Evolutionary conservation across 2,329 filamentous ascomycete species (phyloP).

Genomic region (Pseudopithomyces maydicus): DNA sequence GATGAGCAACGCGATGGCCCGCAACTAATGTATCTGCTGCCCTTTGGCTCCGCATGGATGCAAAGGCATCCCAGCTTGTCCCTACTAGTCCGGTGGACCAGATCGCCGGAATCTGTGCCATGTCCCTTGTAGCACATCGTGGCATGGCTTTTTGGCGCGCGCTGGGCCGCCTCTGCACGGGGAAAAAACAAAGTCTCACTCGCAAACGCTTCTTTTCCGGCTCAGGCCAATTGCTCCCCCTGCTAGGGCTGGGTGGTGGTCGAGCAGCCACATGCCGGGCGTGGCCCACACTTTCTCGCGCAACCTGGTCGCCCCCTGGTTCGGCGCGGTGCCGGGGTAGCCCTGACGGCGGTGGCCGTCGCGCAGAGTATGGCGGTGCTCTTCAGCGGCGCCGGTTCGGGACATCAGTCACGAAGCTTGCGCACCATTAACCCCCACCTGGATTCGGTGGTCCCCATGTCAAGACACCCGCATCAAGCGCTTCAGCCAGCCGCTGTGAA

Average conservation of each 20-base stretch:
- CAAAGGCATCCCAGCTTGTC: slow-evolving; percentile 21
- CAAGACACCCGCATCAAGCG: slow-evolving; percentile 9
- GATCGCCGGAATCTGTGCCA: slow-evolving; percentile 46
- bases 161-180: slow-evolving; percentile 29
- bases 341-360: slow-evolving; percentile 31
- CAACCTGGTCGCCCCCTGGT: slow-evolving; percentile 12
- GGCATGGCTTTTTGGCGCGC: slow-evolving; percentile 40
- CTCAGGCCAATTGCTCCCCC: slow-evolving; percentile 24
- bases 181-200: slow-evolving; percentile 34
- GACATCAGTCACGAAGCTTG: slow-evolving; percentile 23
- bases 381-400: slow-evolving; percentile 20
- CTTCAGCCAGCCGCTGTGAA: slow-evolving; percentile 27
- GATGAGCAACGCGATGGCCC: slow-evolving; percentile 21
- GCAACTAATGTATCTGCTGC: slow-evolving; percentile 39
- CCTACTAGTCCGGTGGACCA: slow-evolving; percentile 36
- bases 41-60: slow-evolving; percentile 31
- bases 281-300: slow-evolving; percentile 19
- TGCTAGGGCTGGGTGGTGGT: slow-evolving; percentile 21
- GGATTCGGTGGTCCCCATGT: slow-evolving; percentile 4
- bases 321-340: slow-evolving; percentile 17
- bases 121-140: slow-evolving; percentile 47
- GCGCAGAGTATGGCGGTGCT: slow-evolving; percentile 27
- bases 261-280: slow-evolving; percentile 14
- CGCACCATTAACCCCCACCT: slow-evolving; percentile 12
- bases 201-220: slow-evolving; percentile 30